Evolutionary conservation across 2,329 filamentous ascomycete species (phyloP).

Genomic region (Orbilia quercus): DNA sequence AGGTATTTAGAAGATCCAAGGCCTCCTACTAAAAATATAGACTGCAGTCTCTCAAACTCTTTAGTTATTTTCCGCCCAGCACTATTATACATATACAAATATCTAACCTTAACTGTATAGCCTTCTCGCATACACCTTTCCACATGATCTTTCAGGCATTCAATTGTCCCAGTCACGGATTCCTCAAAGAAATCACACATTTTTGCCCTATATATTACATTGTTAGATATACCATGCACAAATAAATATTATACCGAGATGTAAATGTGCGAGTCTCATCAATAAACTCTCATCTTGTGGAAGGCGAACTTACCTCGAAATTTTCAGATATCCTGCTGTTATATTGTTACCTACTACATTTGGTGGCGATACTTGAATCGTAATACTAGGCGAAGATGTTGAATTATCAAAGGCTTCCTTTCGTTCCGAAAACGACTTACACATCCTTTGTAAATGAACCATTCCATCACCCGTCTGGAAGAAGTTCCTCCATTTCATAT

Average conservation of each 20-base stretch:
- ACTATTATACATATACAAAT: not conserved
- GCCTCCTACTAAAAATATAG: constrained; percentile 44
- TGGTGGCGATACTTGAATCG: constrained; percentile 39
- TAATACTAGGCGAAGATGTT: constrained; percentile 24
- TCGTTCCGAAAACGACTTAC: constrained; percentile 37
- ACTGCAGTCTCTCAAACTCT: no score
- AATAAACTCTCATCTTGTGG: no score
- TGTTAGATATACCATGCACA: not conserved
- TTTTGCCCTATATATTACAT: constrained; percentile 10
- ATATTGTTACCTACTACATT: constrained; percentile 18
- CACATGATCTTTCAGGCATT: constrained; percentile 41
- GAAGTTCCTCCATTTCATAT: constrained; percentile 12
- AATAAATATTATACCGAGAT: not conserved
- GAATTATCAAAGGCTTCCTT: constrained; percentile 47
- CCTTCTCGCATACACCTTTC: constrained; percentile 32
- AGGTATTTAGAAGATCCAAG: constrained; percentile 48
- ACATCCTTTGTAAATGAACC: constrained; percentile 44
- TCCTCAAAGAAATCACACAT: constrained; percentile 37
- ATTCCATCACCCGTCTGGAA: constrained; percentile 20
- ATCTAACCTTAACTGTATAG: constrained; percentile 33
- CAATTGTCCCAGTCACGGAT: constrained; percentile 29
- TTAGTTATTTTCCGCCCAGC: no score
- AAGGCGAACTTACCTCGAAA: constrained; percentile 20
- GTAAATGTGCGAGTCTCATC: no score
- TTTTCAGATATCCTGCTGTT: constrained; percentile 24